Evolutionary conservation across 768 basidiomycete species (phyloP), one percentile per base, ranked within the genome.

Genomic region (Porphyrellus cyaneotinctus): DNA sequence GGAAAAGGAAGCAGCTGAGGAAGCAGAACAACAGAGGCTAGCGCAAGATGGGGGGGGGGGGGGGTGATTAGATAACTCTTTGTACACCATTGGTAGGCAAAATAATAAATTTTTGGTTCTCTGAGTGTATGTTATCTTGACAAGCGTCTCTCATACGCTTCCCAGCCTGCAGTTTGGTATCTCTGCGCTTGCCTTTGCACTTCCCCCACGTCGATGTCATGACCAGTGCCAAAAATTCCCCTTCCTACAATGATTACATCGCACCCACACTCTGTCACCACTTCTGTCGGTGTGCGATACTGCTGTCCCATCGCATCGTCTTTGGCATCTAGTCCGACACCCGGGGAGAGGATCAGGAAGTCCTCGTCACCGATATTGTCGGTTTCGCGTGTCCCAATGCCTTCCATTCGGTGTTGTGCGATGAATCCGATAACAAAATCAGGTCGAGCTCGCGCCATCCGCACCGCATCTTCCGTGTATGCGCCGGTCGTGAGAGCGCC

Each of bases 221-320:
- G 72, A 14, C 75, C 74, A 41, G 78, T 75, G 18, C 90, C 92
- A 68, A 97, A 95, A 35, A 99, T 86, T 0, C 97, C 97, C 54
- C 97, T 77, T 26, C 97, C 97, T 42, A 99, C 97, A 53, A 99
- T 98, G 65, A 98, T 98, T 20, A 98, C 80, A 72, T 99, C 97
- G 67, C 91, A 91, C 26, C 93, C 95, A 41, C 80, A 81, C 41
- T 87, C 83, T 17, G 81, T 65, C 26, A 99, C 74, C 23, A 95
- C 95, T 67, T 95, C 78, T 30, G 79, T 72, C 2, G 97, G 97
- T 4, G 94, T 93, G 51, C 91, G 77, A 69, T 98, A 98, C 68
- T 97, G 93, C 70, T 98, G 95, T 17, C 95, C 97, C 85, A 94
- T 87, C 11, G 74, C 72, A 68, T 97, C 97, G 9, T 88, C 89